Base-by-base conservation (phyloP, 2,329 filamentous ascomycete species). In the Diaporthe eres region DNA sequence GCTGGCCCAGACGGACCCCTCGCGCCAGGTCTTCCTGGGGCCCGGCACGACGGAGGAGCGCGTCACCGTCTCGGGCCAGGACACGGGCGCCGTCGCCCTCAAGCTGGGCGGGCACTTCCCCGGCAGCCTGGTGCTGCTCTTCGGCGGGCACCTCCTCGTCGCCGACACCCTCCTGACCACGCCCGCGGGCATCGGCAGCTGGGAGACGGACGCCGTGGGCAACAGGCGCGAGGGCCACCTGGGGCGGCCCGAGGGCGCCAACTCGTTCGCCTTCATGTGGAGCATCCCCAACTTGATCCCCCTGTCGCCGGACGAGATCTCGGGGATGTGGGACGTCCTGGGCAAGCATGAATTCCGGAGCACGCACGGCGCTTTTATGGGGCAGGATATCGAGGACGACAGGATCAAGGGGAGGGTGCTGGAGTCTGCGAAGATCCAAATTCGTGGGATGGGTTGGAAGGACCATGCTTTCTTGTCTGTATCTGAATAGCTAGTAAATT, bases 41-140 rank as follows among this genome's bases (percentile, higher is more conserved):
- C 80, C 84, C 61, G 80, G 82, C 4, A 81, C 85, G 71, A 83
- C 82, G 17, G 83, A 87, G 58, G 82, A 86, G 61, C 80, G 17
- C 25, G n/a, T 89, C 67, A 71, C 65, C 13, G 78, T 80, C 6
- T 71, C 79, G 22, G 83, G 83, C 34, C 17, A 49, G 28, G 31
- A 74, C n/a, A 25, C 87, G 0, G 91, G 90, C 0, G 87, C 92
- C 4, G 89, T 85, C 44, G 91, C 90, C 0, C 86, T 96, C 71
- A 94, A 95, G 82, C 87, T 93, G 0, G 94, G 94, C 0, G 95
- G 95, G 0, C 94, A 97, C 85, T 97, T 97, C 80, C 92, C 93
- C 0, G 95, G 95, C 0, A 94, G 92, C 78, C 84, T 93, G 76
- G 91, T 95, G 4, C 81, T 94, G 76, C 88, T 93, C 34, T 94